Conservation (phyloP, 768 basidiomycete genomes). For the Tulasnella sp. region DNA sequence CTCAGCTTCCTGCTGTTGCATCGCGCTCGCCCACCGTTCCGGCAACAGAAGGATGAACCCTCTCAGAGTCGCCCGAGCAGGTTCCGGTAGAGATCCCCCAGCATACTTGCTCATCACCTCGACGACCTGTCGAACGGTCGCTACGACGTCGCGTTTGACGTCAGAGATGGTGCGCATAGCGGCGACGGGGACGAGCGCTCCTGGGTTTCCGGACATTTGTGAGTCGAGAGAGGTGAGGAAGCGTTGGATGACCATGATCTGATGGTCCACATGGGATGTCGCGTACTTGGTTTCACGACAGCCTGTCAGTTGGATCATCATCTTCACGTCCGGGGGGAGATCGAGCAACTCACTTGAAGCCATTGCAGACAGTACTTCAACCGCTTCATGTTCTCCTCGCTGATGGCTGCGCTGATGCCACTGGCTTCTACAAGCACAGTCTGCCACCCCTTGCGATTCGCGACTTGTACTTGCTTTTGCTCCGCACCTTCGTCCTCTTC, state of each 20-base stretch:
- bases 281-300: constrained; percentile 48
- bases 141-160: constrained; percentile 73
- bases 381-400: constrained; percentile 82
- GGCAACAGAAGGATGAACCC: constrained; percentile 73
- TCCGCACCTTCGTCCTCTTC: constrained; percentile 9
- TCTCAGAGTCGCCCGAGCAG: constrained; percentile 59
- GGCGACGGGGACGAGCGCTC: constrained; percentile 34
- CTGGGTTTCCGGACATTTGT: constrained; percentile 20
- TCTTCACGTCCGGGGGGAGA: neutral
- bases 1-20: constrained; percentile 14
- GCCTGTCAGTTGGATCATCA: neutral
- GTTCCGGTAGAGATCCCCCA: constrained; percentile 77
- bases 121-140: constrained; percentile 80
- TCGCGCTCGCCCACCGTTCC: constrained; percentile 53
- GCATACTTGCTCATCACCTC: constrained; percentile 70
- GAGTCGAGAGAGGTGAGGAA: constrained; percentile 34
- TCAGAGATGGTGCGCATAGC: constrained; percentile 49
- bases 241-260: constrained; percentile 72
- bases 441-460: constrained; percentile 74
- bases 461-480: constrained; percentile 33
- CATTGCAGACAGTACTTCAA: constrained; percentile 79
- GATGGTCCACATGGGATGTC: constrained; percentile 75
- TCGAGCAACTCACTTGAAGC: constrained; percentile 54
- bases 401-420: constrained; percentile 75
- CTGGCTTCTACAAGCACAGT: constrained; percentile 76